Evolutionary conservation across 768 basidiomycete species (phyloP), one percentile per base, ranked within the genome.

Genomic region (Chalciporus sphaerocephalus): DNA sequence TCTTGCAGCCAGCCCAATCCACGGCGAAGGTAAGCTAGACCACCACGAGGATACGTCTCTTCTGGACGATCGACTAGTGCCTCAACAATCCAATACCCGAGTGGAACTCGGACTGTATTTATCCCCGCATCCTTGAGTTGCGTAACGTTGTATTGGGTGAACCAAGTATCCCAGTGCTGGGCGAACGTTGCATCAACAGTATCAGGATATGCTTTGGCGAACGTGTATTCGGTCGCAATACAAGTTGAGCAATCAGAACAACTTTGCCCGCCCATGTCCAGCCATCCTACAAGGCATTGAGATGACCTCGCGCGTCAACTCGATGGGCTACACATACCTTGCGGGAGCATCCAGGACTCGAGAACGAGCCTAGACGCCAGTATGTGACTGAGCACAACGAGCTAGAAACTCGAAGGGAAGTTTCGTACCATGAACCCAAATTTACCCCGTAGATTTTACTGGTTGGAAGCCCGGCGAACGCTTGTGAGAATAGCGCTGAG

Each of bases 31-130:
- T 81, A 75, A 3, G 55, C 44, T 25, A 91, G 72, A 22, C 88
- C 88, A 16, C 88, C 88, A 27, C 78, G 74, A 12, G 86, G 83
- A 58, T 74, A 90, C 37, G 71, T 75, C 58, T 90, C 88, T 2
- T 65, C 69, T 1, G 55, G 53, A 4, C 81, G 73, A 58, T 89
- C 58, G 0, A 90, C 87, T 7, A 91, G 68, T 3, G 70, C 72
- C 58, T 91, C 88, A 7, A 91, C 68, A 38, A 90, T 81, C 88
- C 88, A 91, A 59, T 84, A 91, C 0, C 88, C 87, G 32, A 90
- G 76, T 1, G 88, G 88, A 53, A 90, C 70, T 24, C 88, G 80
- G 49, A 86, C 83, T 15, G 85, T 85, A 55, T 91, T 90, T 51
- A 90, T 80, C 4, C 83, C 83, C 2, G 70, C 68, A 4, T 53